Conservation (phyloP, 371 early-diverging fungal genomes). For the Batkoa obscura region DNA sequence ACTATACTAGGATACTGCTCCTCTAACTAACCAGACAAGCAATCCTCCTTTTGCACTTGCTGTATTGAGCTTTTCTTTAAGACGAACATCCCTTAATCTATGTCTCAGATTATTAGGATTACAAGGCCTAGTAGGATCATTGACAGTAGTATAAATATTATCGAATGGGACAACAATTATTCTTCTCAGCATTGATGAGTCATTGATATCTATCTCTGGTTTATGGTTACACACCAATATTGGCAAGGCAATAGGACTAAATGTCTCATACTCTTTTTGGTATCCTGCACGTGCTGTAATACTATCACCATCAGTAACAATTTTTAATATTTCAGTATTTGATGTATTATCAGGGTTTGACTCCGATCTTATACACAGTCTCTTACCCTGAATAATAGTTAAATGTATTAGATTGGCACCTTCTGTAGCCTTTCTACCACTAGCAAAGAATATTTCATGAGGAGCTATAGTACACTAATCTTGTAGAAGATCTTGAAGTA, state of each 20-base stretch:
- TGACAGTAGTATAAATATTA: background rate
- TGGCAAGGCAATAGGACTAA: background rate
- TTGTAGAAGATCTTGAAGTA: background rate
- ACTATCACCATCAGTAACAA: background rate
- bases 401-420: slow-evolving; percentile 4
- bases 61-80: background rate
- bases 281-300: slow-evolving; percentile 5
- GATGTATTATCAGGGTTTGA: background rate
- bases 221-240: slow-evolving; percentile 6
- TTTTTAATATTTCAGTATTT: slow-evolving; percentile 6
- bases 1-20: no score
- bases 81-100: background rate
- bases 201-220: background rate
- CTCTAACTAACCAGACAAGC: no score
- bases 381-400: background rate
- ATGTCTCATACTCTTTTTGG: background rate
- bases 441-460: background rate
- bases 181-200: slow-evolving; percentile 1
- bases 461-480: background rate
- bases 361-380: slow-evolving; percentile 7
- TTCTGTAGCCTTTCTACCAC: background rate
- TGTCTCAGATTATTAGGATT: background rate
- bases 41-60: no score
- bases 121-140: slow-evolving; percentile 1
- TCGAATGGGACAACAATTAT: slow-evolving; percentile 5